Conservation (phyloP, 257 asterid species). For the Lycium ferocissimum region DNA sequence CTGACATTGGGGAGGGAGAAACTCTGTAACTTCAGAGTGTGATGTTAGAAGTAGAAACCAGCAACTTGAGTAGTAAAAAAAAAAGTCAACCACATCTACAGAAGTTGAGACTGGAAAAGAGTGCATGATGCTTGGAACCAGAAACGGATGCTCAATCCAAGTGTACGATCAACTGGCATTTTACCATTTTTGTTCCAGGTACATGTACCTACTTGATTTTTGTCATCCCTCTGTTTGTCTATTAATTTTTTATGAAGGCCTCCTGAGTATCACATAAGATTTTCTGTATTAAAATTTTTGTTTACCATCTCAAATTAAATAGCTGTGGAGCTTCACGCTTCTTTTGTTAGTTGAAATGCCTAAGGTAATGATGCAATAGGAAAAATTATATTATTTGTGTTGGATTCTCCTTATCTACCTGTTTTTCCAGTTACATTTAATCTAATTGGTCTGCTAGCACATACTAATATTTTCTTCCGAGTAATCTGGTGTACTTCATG, state of each 20-base stretch:
- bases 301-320: background rate
- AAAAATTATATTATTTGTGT: background rate
- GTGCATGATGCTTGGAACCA: slow-evolving; percentile 35
- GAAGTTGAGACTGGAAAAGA: slow-evolving; percentile 36
- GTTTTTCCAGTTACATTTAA: background rate
- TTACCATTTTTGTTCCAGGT: background rate
- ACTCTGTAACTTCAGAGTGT: slow-evolving; percentile 35
- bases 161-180: background rate
- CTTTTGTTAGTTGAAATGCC: background rate
- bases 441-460: background rate
- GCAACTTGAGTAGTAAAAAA: slow-evolving; percentile 33
- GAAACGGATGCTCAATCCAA: slow-evolving; percentile 32
- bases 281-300: background rate
- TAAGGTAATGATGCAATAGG: background rate
- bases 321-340: background rate
- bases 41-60: slow-evolving; percentile 42
- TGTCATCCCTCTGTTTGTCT: background rate
- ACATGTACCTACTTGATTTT: slow-evolving; percentile 25
- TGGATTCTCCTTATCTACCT: background rate
- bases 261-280: background rate
- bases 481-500: background rate
- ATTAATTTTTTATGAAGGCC: background rate
- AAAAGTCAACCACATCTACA: slow-evolving; percentile 32
- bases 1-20: slow-evolving; percentile 23
- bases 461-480: background rate